phyloP scores from a whole-genome alignment of 805 yeast genomes.

The Candida andamanensis region DNA sequence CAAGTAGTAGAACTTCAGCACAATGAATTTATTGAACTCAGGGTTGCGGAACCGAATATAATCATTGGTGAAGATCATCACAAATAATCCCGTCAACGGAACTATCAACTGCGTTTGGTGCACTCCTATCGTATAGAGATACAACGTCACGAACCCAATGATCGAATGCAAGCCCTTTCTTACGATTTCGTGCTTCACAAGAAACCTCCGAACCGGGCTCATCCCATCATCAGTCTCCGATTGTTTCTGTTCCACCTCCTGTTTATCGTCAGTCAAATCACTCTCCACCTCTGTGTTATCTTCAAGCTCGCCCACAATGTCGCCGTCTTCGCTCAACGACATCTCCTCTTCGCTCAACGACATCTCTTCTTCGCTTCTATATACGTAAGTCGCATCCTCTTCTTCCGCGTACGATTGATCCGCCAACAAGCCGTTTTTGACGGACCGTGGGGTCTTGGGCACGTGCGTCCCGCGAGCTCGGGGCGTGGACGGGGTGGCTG shows the following conservation, averaged over 20 bases:
- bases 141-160: constrained; percentile 78
- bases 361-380: constrained; percentile 13
- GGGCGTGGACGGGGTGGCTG: constrained; percentile 3
- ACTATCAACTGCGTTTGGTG: constrained; percentile 52
- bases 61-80: constrained; percentile 58
- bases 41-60: constrained; percentile 57
- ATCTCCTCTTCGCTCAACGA: too few species aligned
- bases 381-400: constrained; percentile 33
- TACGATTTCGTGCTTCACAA: constrained; percentile 81
- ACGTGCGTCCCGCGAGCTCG: constrained; percentile 3
- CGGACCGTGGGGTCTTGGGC: constrained; percentile 14
- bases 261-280: constrained; percentile 6
- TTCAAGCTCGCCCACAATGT: constrained; percentile 8
- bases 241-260: not conserved
- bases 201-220: constrained; percentile 28
- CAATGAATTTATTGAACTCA: constrained; percentile 61
- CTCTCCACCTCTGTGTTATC: constrained; percentile 8
- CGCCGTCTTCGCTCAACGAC: constrained; percentile 7
- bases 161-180: constrained; percentile 85
- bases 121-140: constrained; percentile 60
- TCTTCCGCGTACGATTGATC: constrained; percentile 33
- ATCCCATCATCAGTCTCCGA: constrained; percentile 1
- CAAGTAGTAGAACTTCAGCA: constrained; percentile 66
- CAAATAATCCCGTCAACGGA: constrained; percentile 54
- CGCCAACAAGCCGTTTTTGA: constrained; percentile 10